Percentiles rank a stretch among this genome's conserved stretches.
These are phyloP conservation scores for Diaporthe eres DNA, from an alignment of 2,329 filamentous ascomycete genomes.

Conservation along the genomic window DNA sequence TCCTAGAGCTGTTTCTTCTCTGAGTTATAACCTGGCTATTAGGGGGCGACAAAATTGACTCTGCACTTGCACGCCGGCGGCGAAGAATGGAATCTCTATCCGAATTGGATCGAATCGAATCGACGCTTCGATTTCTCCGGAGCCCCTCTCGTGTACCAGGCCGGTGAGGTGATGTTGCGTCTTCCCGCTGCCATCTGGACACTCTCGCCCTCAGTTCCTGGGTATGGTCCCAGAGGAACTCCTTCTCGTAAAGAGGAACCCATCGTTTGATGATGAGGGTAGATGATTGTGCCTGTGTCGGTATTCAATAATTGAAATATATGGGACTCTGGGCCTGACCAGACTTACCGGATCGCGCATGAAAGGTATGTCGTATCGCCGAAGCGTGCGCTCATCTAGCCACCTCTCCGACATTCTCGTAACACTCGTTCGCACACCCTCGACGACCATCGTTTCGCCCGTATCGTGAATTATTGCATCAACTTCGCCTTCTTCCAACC, in stretches of 20 bases:
- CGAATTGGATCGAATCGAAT: background rate
- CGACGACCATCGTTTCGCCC: background rate
- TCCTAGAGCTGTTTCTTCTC: background rate
- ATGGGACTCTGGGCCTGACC: background rate
- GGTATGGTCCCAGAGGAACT: background rate
- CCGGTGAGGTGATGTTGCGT: background rate
- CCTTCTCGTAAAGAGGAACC: background rate
- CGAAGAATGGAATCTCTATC: background rate
- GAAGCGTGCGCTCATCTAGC: background rate
- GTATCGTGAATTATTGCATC: background rate
- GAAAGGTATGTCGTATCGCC: background rate
- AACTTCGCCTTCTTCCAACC: background rate
- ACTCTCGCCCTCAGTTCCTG: background rate
- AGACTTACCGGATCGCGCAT: background rate
- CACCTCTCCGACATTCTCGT: background rate
- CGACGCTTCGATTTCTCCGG: background rate
- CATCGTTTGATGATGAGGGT: background rate
- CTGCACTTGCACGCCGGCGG: background rate
- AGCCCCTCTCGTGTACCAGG: no score
- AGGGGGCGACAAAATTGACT: background rate
- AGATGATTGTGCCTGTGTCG: background rate
- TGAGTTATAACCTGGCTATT: background rate
- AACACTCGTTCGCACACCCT: background rate
- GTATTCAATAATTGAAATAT: background rate
- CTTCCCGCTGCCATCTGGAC: background rate